A percentile compares a stretch with the other conserved stretches of the same genome.
Evolutionary conservation across 345 rosid genomes (phyloP).

Genomic region (Salix koriyanagi): DNA sequence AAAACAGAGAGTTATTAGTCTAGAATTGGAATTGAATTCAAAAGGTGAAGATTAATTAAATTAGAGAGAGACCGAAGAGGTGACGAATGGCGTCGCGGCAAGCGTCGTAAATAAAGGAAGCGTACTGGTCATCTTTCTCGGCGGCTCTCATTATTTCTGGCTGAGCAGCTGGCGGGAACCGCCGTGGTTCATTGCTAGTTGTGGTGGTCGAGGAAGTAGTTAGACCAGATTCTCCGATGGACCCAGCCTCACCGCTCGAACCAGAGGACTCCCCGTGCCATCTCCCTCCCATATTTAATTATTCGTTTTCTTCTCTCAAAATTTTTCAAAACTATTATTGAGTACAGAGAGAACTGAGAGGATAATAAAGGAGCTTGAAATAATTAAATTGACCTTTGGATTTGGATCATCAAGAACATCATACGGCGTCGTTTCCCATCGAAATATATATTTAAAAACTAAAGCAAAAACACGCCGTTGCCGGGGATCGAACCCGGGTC

Average conservation of each 20-base stretch:
- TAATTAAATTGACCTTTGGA: background rate
- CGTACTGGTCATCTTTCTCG: constrained; percentile 95
- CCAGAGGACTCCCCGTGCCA: constrained; percentile 15
- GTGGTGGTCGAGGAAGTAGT: background rate
- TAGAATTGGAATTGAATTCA: background rate
- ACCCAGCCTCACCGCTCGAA: constrained; percentile 22
- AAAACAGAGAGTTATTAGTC: background rate
- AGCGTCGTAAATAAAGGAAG: constrained; percentile 83
- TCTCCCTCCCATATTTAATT: background rate
- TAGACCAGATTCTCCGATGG: constrained; percentile 22
- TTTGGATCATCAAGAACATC: background rate
- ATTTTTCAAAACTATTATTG: background rate
- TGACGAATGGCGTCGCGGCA: constrained; percentile 93
- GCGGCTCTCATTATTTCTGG: constrained; percentile 97
- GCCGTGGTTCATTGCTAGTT: constrained; percentile 30
- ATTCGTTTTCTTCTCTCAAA: background rate
- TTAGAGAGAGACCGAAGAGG: constrained; percentile 53
- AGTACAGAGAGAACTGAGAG: background rate
- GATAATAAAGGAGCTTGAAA: background rate
- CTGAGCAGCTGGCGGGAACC: constrained; percentile 72
- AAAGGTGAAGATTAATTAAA: background rate
- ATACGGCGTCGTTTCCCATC: background rate
- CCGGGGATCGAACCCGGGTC: constrained; percentile 97
- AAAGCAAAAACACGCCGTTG: constrained; percentile 19
- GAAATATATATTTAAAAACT: background rate